Evolutionary conservation across 805 yeast species (phyloP), one percentile per base, ranked within the genome.

Genomic region (Starmerella apicola): DNA sequence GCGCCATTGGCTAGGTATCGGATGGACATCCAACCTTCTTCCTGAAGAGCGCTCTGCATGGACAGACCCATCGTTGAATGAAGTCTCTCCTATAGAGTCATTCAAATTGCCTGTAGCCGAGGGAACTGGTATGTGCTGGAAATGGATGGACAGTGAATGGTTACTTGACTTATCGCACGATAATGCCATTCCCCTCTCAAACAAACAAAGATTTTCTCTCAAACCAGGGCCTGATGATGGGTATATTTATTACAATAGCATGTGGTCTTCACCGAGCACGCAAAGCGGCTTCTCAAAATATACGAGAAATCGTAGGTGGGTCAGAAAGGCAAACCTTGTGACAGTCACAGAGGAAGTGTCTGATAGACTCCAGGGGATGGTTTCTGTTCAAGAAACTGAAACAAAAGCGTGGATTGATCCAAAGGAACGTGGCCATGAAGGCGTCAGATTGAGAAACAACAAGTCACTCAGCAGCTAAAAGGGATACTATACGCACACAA

Each of bases 91-190:
- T 7, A 78, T 86, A 16, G 91, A 80, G 5, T 62, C 68, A 16
- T 88, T 88, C 60, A 74, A 76, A 56, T 65, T 88, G 42, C 97
- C 98, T 3, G 83, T 70, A 42, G 74, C 79, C 31, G 71, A 66
- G 16, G 70, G 70, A 15, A 68, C 76, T 4, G 83, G 81, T 6
- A 76, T 86, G 67, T 66, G 69, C 17, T 91, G 97, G 97, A 71
- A 81, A 56, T 91, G 97, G 97, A 83, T 86, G 16, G 97, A 91
- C 59, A 74, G 74, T 55, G 71, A 85, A 1, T 88, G 98, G 98
- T 67, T 86, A 51, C 66, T 86, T 43, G 98, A 88, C 61, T 64
- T 82, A 50, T 78, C 94, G 12, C 84, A 82, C 51, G 94, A 83
- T 56, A 30, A 24, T 15, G 24, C 19, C n/a, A 29, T 34, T 3